phyloP scores from a whole-genome alignment of 768 basidiomycete species.

The Suillus ampliporus region DNA sequence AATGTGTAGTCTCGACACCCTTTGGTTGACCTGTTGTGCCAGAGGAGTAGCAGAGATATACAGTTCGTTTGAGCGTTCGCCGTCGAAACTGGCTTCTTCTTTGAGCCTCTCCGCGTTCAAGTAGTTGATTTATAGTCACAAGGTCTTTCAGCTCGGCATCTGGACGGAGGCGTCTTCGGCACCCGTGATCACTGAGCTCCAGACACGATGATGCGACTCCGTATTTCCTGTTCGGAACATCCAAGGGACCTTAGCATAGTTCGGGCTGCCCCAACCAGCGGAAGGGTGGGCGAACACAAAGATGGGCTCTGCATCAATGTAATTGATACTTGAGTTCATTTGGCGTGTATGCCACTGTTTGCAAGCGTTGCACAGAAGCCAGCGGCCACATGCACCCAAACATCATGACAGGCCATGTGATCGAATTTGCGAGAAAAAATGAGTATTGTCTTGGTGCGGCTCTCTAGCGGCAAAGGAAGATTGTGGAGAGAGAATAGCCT shows the following conservation, averaged over 20 bases:
- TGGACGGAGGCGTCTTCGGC: conserved; percentile 18
- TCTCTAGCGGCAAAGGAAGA: conserved; percentile 46
- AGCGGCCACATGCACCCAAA: conserved; percentile 59
- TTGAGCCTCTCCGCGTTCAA: conserved; percentile 53
- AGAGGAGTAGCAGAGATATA: conserved; percentile 65
- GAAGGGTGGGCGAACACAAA: conserved; percentile 72
- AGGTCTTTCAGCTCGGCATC: conserved; percentile 40
- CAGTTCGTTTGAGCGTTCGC: conserved; percentile 59
- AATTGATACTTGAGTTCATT: conserved; percentile 76
- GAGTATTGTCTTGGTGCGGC: conserved; percentile 53
- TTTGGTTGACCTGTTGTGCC: conserved; percentile 86
- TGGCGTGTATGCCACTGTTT: conserved; percentile 72
- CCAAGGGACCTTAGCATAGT: conserved; percentile 61
- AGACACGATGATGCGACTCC: conserved; percentile 61
- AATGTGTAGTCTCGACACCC: conserved; percentile 71
- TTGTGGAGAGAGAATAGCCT: conserved; percentile 60
- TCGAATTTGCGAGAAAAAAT: conserved; percentile 73
- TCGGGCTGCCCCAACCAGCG: conserved; percentile 57
- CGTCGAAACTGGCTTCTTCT: conserved; percentile 62
- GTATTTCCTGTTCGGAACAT: conserved; percentile 51
- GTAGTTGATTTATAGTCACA: conserved; percentile 43
- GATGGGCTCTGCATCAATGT: conserved; percentile 65
- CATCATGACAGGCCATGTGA: conserved; percentile 58
- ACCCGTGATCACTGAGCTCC: conserved; percentile 49
- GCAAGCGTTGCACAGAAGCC: conserved; percentile 74